These are phyloP conservation scores for Leishmania gerbilli DNA, from an alignment of 208 protist genomes.

Conservation along the genomic window DNA sequence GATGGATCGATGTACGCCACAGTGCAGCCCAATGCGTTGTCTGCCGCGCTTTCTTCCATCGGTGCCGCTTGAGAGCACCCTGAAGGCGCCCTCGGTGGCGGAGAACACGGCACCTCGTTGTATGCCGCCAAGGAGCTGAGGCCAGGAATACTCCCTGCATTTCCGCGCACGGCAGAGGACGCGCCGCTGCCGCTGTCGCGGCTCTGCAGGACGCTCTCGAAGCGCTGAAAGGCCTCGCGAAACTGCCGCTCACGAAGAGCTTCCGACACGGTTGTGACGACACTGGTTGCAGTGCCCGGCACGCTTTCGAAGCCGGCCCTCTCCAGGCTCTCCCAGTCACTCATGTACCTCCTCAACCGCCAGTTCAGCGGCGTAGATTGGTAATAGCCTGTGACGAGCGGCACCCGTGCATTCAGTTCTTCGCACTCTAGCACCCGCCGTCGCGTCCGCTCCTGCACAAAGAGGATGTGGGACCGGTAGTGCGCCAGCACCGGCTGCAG, in stretches of 20 bases:
- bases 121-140: neutral
- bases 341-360: conserved; percentile 10
- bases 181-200: neutral
- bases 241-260: conserved; percentile 18
- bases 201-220: conserved; percentile 2
- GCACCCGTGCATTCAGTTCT: conserved; percentile 39
- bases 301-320: conserved; percentile 4
- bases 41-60: neutral
- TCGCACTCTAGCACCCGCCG: conserved; percentile 44
- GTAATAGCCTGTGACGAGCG: conserved; percentile 25
- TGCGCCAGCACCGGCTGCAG: conserved; percentile 46
- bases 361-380: conserved; percentile 16
- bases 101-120: neutral
- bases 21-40: conserved; percentile 4
- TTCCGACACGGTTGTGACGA: conserved; percentile 8
- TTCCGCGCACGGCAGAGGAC: neutral
- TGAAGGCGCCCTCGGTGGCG: neutral
- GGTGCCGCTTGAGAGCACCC: neutral
- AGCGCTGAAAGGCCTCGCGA: conserved; percentile 19
- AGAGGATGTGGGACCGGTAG: conserved; percentile 54
- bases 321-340: neutral
- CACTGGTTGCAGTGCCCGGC: conserved; percentile 8
- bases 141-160: neutral
- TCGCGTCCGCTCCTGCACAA: conserved; percentile 48
- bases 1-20: conserved; percentile 1